These are phyloP conservation scores for Astragalus glycyphyllos DNA, from an alignment of 306 rosid genomes.

Conservation along the genomic window DNA sequence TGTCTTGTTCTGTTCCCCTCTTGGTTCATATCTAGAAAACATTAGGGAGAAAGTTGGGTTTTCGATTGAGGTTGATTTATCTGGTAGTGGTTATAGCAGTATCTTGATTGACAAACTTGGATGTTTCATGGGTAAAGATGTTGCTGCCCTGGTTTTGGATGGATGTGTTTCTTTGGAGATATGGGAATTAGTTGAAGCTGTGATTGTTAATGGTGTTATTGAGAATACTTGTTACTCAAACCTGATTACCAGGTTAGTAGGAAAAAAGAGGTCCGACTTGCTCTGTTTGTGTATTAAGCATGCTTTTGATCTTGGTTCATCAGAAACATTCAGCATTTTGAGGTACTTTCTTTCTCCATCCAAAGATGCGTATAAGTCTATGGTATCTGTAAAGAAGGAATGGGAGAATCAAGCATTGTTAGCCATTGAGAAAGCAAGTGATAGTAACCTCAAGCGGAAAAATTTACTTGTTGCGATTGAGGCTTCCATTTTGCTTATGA, in stretches of 20 bases:
- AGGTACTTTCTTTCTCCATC: slow-evolving; percentile 72
- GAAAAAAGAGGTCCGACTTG: slow-evolving; percentile 66
- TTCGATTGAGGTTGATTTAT: slow-evolving; percentile 47
- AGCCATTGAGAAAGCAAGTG: slow-evolving; percentile 61
- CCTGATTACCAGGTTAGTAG: slow-evolving; percentile 58
- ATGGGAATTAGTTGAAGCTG: slow-evolving; percentile 75
- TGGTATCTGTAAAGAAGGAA: slow-evolving; percentile 65
- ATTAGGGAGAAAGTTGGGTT: slow-evolving; percentile 52
- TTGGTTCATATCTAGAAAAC: slow-evolving; percentile 55
- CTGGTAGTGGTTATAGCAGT: slow-evolving; percentile 43
- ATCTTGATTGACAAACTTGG: slow-evolving; percentile 61
- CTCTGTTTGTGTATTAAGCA: slow-evolving; percentile 70
- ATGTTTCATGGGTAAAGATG: slow-evolving; percentile 54
- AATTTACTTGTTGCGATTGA: slow-evolving; percentile 60
- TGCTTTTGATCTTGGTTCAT: slow-evolving; percentile 64
- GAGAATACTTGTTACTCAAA: slow-evolving; percentile 54
- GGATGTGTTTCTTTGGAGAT: slow-evolving; percentile 64
- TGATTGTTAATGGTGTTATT: slow-evolving; percentile 63
- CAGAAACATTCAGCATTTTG: slow-evolving; percentile 67
- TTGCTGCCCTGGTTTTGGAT: slow-evolving; percentile 68
- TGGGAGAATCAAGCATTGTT: slow-evolving; percentile 79
- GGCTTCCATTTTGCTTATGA: slow-evolving; percentile 78
- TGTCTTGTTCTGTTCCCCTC: too few relatives aligned
- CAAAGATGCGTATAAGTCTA: slow-evolving; percentile 50
- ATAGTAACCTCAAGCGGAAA: slow-evolving; percentile 48